phyloP scores from a whole-genome alignment of 1,284 basidiomycete genomes.

The Anthracocystis walkeri region DNA sequence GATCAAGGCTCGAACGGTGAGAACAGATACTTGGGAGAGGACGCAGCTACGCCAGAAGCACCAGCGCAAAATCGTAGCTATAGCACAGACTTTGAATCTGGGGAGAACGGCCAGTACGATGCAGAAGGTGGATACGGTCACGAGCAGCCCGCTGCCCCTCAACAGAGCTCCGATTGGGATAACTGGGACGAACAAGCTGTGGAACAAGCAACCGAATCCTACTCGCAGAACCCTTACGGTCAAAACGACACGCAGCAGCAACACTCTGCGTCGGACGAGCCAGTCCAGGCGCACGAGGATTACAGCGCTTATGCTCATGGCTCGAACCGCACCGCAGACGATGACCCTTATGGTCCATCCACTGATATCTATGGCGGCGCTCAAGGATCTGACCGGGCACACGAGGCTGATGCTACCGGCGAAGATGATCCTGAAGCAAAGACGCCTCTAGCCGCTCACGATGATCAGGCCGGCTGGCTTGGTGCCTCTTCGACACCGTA shows the following conservation, averaged over 20 bases:
- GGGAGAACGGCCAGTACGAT: slow-evolving; percentile 9
- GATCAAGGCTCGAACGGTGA: slow-evolving; percentile 2
- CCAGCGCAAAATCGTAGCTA: slow-evolving; percentile 4
- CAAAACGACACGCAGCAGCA: slow-evolving; percentile 13
- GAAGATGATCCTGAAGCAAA: slow-evolving; percentile 30
- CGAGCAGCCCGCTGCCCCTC: neutral
- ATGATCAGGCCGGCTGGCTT: slow-evolving; percentile 30
- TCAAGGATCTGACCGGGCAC: neutral
- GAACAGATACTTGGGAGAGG: slow-evolving; percentile 15
- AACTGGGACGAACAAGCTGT: slow-evolving; percentile 14
- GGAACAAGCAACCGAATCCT: slow-evolving; percentile 4
- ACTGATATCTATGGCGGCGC: slow-evolving; percentile 1
- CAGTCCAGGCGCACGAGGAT: slow-evolving; percentile 7
- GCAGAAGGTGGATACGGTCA: slow-evolving; percentile 9
- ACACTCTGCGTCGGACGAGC: slow-evolving; percentile 4
- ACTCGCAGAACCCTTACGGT: slow-evolving; percentile 16
- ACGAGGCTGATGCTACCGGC: neutral
- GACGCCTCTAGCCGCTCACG: slow-evolving; percentile 28
- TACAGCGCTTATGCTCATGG: slow-evolving; percentile 11
- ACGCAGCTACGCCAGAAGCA: slow-evolving; percentile 16
- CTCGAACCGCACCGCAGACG: neutral
- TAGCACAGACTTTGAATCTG: neutral
- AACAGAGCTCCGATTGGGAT: slow-evolving; percentile 20
- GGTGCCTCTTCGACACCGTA: slow-evolving; percentile 7
- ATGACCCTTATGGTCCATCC: slow-evolving; percentile 10